Conservation (phyloP, 176 grass and related monocot species). For the Otatea glauca region DNA sequence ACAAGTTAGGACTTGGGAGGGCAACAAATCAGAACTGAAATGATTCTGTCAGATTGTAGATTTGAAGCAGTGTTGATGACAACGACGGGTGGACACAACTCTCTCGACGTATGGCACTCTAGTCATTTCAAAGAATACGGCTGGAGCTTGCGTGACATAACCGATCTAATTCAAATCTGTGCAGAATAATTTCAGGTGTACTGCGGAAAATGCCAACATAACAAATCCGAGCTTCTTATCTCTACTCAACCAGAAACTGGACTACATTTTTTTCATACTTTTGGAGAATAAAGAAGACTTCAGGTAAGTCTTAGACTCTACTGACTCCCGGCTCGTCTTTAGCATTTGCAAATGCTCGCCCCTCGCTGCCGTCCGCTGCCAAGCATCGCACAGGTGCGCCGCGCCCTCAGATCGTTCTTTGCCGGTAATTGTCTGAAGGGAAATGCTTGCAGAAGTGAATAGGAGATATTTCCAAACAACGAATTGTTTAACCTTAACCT, state of each 20-base stretch:
- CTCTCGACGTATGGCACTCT: not conserved
- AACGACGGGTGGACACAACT: not conserved
- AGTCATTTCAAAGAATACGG: not conserved
- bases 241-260: not conserved
- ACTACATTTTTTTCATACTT: not conserved
- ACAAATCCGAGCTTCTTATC: not conserved
- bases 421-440: not conserved
- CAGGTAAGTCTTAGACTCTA: not conserved
- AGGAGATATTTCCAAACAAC: not conserved
- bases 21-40: not conserved
- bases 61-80: slow-evolving; percentile 14
- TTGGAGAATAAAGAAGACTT: not conserved
- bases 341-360: slow-evolving; percentile 3
- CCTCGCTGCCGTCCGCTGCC: not conserved
- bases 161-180: not conserved
- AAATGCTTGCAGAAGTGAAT: slow-evolving; percentile 12
- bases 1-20: not conserved
- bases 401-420: not conserved
- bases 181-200: not conserved
- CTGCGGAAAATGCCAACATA: not conserved
- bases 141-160: slow-evolving; percentile 1
- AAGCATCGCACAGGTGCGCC: not conserved
- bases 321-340: not conserved
- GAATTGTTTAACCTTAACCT: not conserved
- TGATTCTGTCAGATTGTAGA: not conserved